Evolutionary conservation across 176 grass and related monocot species (phyloP).

Genomic region (Carex pumila): DNA sequence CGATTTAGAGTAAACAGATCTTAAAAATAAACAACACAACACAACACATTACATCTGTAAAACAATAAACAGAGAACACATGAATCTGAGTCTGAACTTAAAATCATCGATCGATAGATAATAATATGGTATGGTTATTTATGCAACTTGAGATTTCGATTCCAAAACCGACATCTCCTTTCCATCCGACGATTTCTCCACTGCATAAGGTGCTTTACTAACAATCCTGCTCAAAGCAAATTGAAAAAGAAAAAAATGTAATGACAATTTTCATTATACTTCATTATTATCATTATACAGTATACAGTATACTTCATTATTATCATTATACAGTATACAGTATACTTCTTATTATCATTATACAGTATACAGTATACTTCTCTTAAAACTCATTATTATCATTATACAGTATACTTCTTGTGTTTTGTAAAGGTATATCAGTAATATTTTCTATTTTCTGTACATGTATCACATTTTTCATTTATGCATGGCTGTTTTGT

Average conservation of each 20-base stretch:
- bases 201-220: slow-evolving; percentile 63
- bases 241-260: background rate
- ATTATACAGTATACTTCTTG: too few relatives aligned
- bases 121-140: slow-evolving; percentile 1
- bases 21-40: background rate
- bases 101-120: background rate
- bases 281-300: too few relatives aligned
- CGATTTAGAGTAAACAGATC: background rate
- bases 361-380: too few relatives aligned
- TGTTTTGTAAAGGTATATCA: too few relatives aligned
- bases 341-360: too few relatives aligned
- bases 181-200: slow-evolving; percentile 45
- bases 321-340: too few relatives aligned
- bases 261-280: too few relatives aligned
- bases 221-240: slow-evolving; percentile 42
- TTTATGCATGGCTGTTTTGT: too few relatives aligned
- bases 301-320: too few relatives aligned
- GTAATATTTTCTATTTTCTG: too few relatives aligned
- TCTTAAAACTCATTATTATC: too few relatives aligned
- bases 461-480: too few relatives aligned
- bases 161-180: slow-evolving; percentile 32
- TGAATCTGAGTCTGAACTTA: background rate
- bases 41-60: slow-evolving; percentile 1
- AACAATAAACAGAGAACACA: background rate
- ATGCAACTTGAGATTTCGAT: slow-evolving; percentile 39